Percentiles rank a stretch among this genome's conserved stretches.
phyloP scores from a whole-genome alignment of 2,329 filamentous ascomycete species.

The Neodidymelliopsis sp. region DNA sequence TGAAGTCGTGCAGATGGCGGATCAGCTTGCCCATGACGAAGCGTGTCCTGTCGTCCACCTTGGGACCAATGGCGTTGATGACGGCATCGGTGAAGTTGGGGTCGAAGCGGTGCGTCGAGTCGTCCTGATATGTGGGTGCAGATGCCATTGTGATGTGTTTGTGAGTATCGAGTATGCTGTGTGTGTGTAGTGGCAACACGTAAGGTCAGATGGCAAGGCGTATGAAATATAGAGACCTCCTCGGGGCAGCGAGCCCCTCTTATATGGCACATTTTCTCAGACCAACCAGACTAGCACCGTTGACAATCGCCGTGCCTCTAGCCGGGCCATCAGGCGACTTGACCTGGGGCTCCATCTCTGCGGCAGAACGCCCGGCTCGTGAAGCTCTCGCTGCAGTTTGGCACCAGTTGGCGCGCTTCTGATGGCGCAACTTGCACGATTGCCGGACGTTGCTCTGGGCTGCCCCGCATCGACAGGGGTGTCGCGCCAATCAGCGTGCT shows the following conservation, averaged over 20 bases:
- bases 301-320: constrained; percentile 33
- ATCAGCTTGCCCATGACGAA: constrained; percentile 70
- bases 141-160: constrained; percentile 23
- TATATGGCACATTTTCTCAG: constrained; percentile 23
- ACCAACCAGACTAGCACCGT: constrained; percentile 29
- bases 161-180: not conserved
- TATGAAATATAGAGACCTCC: not conserved
- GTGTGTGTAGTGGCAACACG: not conserved
- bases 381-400: not conserved
- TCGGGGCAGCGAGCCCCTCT: constrained; percentile 23
- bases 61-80: constrained; percentile 75
- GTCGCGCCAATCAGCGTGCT: constrained; percentile 65
- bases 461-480: constrained; percentile 30
- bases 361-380: constrained; percentile 33
- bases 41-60: constrained; percentile 69
- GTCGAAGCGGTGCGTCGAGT: constrained; percentile 64
- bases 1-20: constrained; percentile 79
- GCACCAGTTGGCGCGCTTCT: constrained; percentile 1
- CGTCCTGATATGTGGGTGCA: constrained; percentile 32
- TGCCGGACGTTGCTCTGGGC: constrained; percentile 28
- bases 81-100: constrained; percentile 79
- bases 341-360: constrained; percentile 16
- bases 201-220: not conserved
- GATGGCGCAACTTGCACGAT: constrained; percentile 19
- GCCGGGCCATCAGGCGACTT: constrained; percentile 32